These are phyloP conservation scores for Apiotrichum veenhuisii DNA, from an alignment of 1,284 basidiomycete genomes.

Conservation along the genomic window DNA sequence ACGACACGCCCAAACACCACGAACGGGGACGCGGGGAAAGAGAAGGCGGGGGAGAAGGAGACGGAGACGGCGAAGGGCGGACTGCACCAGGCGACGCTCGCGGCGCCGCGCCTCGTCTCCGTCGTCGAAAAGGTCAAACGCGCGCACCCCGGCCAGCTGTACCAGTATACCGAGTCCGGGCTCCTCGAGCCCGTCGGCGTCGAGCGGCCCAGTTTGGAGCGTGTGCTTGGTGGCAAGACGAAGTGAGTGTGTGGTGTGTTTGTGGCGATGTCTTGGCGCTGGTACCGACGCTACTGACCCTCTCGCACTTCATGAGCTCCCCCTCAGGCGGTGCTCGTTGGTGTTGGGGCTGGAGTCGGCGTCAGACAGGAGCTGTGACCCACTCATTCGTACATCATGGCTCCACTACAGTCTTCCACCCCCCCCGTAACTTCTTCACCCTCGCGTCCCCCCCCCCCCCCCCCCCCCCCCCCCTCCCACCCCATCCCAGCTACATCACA, in stretches of 20 bases:
- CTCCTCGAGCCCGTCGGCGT: constrained; percentile 50
- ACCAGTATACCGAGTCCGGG: constrained; percentile 75
- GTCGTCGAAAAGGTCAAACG: constrained; percentile 81
- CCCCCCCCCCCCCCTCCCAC: not conserved
- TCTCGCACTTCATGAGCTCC: constrained; percentile 6
- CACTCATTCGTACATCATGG: too few species aligned
- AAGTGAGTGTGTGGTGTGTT: too few species aligned
- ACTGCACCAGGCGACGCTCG: constrained; percentile 50
- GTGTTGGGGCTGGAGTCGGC: too few species aligned
- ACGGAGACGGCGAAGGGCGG: too few species aligned
- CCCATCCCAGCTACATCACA: constrained; percentile 1
- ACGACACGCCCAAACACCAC: constrained; percentile 58
- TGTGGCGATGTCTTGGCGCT: too few species aligned
- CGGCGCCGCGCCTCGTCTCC: constrained; percentile 65
- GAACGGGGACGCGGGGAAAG: too few species aligned
- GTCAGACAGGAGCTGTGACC: too few species aligned
- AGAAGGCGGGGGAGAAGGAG: too few species aligned
- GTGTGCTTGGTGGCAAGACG: constrained; percentile 54
- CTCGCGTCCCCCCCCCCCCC: too few species aligned
- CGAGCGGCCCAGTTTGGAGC: constrained; percentile 29
- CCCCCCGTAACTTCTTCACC: too few species aligned
- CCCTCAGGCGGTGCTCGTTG: too few species aligned
- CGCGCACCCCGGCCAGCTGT: constrained; percentile 61
- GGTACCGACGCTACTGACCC: not conserved
- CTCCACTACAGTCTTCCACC: too few species aligned